Evolutionary conservation across 495 filamentous ascomycete species (phyloP).

Genomic region (Evansstolkia leycettana): DNA sequence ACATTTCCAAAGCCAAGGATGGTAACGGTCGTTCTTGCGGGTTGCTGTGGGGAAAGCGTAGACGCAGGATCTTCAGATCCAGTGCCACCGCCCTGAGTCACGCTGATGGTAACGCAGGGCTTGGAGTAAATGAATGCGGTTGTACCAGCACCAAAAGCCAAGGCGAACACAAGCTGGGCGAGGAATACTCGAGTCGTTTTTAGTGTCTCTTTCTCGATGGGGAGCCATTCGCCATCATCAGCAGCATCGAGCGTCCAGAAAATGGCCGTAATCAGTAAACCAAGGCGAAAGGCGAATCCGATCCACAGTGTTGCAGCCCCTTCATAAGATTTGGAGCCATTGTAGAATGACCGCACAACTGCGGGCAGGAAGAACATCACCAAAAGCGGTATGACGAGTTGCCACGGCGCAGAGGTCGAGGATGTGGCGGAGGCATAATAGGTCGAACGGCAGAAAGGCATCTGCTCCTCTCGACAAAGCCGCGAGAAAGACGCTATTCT

Average conservation of each 20-base stretch:
- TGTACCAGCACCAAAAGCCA: slow-evolving; percentile 54
- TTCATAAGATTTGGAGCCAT: slow-evolving; percentile 67
- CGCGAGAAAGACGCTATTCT: slow-evolving; percentile 79
- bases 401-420: slow-evolving; percentile 88
- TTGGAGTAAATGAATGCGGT: slow-evolving; percentile 63
- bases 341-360: slow-evolving; percentile 68
- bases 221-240: slow-evolving; percentile 79
- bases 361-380: slow-evolving; percentile 62
- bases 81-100: slow-evolving; percentile 17
- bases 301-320: slow-evolving; percentile 76
- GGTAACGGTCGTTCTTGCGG: slow-evolving; percentile 46
- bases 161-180: slow-evolving; percentile 59
- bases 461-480: slow-evolving; percentile 94
- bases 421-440: slow-evolving; percentile 89
- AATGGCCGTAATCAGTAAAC: slow-evolving; percentile 60
- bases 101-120: slow-evolving; percentile 55
- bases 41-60: slow-evolving; percentile 23
- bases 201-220: slow-evolving; percentile 45
- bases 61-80: slow-evolving; percentile 9
- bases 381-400: slow-evolving; percentile 65
- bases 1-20: slow-evolving; percentile 88
- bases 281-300: slow-evolving; percentile 62
- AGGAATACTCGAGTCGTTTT: slow-evolving; percentile 65
- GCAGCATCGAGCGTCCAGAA: slow-evolving; percentile 90
- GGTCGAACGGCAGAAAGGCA: slow-evolving; percentile 90